Base-by-base conservation (phyloP, 192 early-diverging fungal genomes). In the Pilobolus umbonatus region DNA sequence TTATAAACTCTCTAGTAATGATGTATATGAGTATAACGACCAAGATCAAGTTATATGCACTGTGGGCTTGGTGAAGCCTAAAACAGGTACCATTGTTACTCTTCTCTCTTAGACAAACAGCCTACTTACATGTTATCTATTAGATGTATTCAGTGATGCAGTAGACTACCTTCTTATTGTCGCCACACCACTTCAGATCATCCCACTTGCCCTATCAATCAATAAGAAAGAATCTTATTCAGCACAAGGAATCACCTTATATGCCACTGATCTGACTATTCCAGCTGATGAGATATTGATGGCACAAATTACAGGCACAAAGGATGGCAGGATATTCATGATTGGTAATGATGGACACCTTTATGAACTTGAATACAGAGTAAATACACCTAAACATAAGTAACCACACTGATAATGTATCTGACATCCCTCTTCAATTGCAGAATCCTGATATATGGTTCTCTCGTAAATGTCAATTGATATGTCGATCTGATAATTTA, bases 141-240 rank as follows among this genome's bases (percentile, higher is more conserved):
- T 57, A 65, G 63, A 15, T 12, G 85, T 95, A 15, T 94, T 96
- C 75, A 76, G 93, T 12, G 85, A 91, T 44, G 72, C 88, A 17
- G 86, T 96, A 40, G 75, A 87, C 31, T 90, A 92, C 47, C 61
- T 98, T 8, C 72, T 98, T 15, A 88, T 91, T 1, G 80, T 98
- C 17, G 87, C 94, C 0, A 98, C 96, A 17, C 85, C 89, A 22
- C 74, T 95, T 12, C 90, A 98, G 65, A 79, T 96, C n/a, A 84
- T 88, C 29, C 57, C 95, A 2, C 77, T 95, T 60, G 92, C 12
- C 71, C 77, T 52, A 69, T 68, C 24, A 47, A 25, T 22, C 28
- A 43, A 38, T 25, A 68, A 9, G 35, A 36, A 21, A 25, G 62
- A 43, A 46, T 26, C 15, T 31, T 31, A 58, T 6, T 32, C 11